These are phyloP conservation scores for Aspergillus amoenus DNA, from an alignment of 2,329 filamentous ascomycete species.

Conservation along the genomic window DNA sequence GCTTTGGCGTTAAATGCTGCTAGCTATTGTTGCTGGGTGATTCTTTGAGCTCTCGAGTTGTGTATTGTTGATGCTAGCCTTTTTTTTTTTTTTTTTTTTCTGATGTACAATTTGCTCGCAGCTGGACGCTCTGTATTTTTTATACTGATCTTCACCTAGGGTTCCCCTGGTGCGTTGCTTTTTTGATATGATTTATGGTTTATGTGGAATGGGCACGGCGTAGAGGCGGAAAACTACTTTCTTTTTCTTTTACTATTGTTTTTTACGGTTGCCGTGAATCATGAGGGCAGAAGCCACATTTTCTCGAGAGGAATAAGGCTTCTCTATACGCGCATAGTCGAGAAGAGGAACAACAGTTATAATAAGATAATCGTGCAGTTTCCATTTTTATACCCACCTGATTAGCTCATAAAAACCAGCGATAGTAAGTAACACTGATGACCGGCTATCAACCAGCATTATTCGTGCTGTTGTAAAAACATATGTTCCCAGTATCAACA, in stretches of 20 bases:
- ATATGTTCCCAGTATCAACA: neutral
- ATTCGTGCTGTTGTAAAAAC: neutral
- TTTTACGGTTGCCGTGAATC: neutral
- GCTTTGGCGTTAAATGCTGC: neutral
- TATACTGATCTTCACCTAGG: neutral
- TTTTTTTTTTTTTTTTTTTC: neutral
- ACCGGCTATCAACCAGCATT: neutral
- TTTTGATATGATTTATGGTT: neutral
- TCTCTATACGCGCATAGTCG: neutral
- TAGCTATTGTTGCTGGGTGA: neutral
- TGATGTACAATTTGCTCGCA: neutral
- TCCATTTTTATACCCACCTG: neutral
- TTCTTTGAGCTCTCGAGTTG: neutral
- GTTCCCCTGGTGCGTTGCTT: neutral
- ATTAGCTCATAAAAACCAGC: neutral
- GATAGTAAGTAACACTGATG: conserved; percentile 1
- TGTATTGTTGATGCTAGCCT: neutral
- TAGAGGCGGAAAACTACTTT: neutral
- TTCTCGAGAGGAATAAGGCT: neutral
- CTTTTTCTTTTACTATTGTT: neutral
- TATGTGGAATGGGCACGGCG: neutral
- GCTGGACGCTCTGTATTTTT: neutral
- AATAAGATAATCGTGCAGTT: neutral
- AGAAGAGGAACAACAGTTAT: neutral
- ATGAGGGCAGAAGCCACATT: neutral